Conservation (phyloP, 2,329 filamentous ascomycete species). For the Geoglossum cookeanum region DNA sequence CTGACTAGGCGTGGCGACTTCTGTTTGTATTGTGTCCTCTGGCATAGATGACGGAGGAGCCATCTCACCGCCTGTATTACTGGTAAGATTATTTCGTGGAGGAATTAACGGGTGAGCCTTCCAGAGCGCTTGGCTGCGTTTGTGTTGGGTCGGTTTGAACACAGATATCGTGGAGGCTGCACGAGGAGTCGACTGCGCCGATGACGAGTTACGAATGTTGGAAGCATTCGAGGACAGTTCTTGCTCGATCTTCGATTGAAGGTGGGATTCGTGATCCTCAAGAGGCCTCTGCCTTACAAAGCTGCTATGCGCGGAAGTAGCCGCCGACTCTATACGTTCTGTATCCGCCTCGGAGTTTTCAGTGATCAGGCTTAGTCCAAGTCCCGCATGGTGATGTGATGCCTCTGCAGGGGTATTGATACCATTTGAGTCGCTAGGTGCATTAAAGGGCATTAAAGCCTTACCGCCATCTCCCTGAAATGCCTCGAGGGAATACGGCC, state of each 20-base stretch:
- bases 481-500: neutral
- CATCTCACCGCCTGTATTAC: neutral
- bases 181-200: neutral
- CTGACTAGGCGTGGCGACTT: slow-evolving; percentile 27
- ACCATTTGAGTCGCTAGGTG: too few relatives aligned
- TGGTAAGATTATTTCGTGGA: neutral
- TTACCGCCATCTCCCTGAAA: neutral
- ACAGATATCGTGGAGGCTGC: neutral
- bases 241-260: neutral
- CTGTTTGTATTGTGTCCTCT: slow-evolving; percentile 25
- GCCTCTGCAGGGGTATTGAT: neutral
- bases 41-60: neutral
- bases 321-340: neutral
- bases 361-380: neutral
- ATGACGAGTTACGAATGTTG: neutral
- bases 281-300: neutral
- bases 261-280: neutral
- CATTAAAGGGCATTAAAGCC: neutral
- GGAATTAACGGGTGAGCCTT: neutral
- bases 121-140: neutral
- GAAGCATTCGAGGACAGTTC: neutral
- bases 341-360: neutral
- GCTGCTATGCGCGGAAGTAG: neutral
- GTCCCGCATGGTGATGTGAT: neutral
- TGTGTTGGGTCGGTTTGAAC: neutral